Base-by-base conservation (phyloP, 1,284 basidiomycete species). In the Vanrija pseudolonga region DNA sequence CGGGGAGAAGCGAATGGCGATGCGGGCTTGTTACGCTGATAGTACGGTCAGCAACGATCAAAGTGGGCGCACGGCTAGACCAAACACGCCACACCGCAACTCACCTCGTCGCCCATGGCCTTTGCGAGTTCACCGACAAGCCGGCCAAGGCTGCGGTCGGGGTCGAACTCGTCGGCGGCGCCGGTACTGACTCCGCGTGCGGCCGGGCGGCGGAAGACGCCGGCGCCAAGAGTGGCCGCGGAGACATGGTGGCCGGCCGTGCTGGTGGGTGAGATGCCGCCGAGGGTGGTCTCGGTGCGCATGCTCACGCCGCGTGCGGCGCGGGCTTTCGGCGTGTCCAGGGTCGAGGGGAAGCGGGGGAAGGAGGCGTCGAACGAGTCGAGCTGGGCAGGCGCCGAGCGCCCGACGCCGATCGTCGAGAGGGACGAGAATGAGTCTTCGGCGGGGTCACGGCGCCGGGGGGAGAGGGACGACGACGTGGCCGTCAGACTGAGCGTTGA, bases 221-320 rank as follows among this genome's bases (percentile, higher is more conserved):
- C 90, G 3, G 89, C 88, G 54, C 82, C 88, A n/a, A 94, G 80
- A 0, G 90, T 93, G 45, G 92, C 79, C 0, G 83, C 88, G 60
- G 87, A 89, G 23, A 88, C 89, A 73, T 94, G 90, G 72, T 94
- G 90, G 3, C 85, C 88, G 12, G 84, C 84, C 0, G 90, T 92
- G 0, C 88, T 90, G 55, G 88, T 77, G 0, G 89, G 76, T 47
- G 70, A 73, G 4, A 61, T 59, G 9, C 64, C 70, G 36, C 65
- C 63, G 6, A 51, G 41, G 19, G 44, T 38, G 17, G 51, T 57
- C 38, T 52, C 42, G 17, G 52, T 46, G 14, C 2, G 48, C 51
- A 37, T 15, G 45, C 46, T 6, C 45, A 26, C 14, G 41, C 45
- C 12, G 41, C 23, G 8, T 42, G 45, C 40, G 32, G 32, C 32